Percentiles rank a stretch among this genome's conserved stretches.
These are phyloP conservation scores for Sindora glabra DNA, from an alignment of 306 rosid species.

Conservation along the genomic window DNA sequence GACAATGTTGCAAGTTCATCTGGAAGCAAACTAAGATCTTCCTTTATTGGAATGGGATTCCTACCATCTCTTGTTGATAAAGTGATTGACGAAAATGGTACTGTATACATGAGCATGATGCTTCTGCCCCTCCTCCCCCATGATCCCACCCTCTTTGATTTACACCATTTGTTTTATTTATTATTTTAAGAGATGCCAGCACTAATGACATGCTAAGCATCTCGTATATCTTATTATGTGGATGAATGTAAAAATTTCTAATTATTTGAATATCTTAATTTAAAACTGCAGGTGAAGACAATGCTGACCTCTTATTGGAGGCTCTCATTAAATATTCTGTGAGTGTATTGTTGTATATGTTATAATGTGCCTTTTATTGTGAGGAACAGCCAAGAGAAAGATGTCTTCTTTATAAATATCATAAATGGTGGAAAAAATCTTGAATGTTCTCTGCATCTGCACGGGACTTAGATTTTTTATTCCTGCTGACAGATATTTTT, in stretches of 20 bases:
- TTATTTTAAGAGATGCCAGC: neutral
- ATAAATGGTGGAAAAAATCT: neutral
- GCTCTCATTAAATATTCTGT: slow-evolving; percentile 54
- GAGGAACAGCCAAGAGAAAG: neutral
- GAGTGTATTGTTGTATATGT: slow-evolving; percentile 23
- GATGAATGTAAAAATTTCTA: neutral
- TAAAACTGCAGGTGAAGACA: slow-evolving; percentile 58
- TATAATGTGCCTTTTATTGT: neutral
- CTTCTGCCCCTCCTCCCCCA: neutral
- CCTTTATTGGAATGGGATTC: slow-evolving; percentile 88
- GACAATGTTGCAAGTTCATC: slow-evolving; percentile 73
- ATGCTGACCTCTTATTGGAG: slow-evolving; percentile 64
- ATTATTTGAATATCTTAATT: slow-evolving; percentile 16
- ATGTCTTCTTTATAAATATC: neutral
- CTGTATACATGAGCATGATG: slow-evolving; percentile 7
- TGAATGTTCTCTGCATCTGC: neutral
- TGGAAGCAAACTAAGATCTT: slow-evolving; percentile 44
- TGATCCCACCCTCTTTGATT: too few relatives aligned
- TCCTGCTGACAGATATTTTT: neutral
- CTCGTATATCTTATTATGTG: slow-evolving; percentile 11
- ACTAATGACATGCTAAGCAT: neutral
- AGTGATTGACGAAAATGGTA: slow-evolving; percentile 83
- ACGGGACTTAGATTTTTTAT: neutral
- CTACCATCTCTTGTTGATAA: slow-evolving; percentile 61
- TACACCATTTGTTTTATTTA: neutral